Evolutionary conservation across 331 rosid species (phyloP), one percentile per base, ranked within the genome.

Genomic region (Saraca asoca): DNA sequence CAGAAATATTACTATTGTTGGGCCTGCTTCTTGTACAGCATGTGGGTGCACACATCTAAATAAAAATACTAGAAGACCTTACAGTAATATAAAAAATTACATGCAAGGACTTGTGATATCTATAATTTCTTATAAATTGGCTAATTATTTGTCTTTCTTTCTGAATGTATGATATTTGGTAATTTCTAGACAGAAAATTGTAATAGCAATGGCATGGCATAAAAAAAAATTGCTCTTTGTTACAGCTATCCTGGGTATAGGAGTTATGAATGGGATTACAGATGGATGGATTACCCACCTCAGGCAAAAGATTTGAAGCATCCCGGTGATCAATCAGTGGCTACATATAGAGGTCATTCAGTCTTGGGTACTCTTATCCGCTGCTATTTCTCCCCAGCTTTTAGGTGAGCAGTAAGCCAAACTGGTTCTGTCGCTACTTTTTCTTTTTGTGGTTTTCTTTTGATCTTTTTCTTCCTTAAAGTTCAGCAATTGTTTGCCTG

Each of bases 231-330:
- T 68, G 68, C 70, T 37, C 33, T 53, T 37, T 50, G 42, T 69
- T 77, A 7, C 80, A 90, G 91, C 85, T 71, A 58, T 71, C 84
- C 75, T 43, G 79, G 83, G 67, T 56, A 58, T 66, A 78, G 88
- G 73, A 71, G 72, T 56, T 77, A 69, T 52, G 90, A 86, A 15
- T 93, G 98, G 97, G 98, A 93, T 77, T 90, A 90, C 72, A 86
- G 97, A 78, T 84, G 97, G 96, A 90, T 86, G 97, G 97, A 90
- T 62, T 93, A 87, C 69, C 98, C 97, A 12, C 80, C 76, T 11
- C 83, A 78, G 71, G 84, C 91, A 56, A 83, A 72, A 68, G 75
- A 78, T 24, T 19, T 69, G 76, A 86, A 75, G 60, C 98, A 93
- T 58, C 90, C 97, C 12, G 34, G 68, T 71, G 98, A 94, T 83